Base-by-base conservation (phyloP, 2,329 filamentous ascomycete genomes). In the Drechslerella dactyloides region DNA sequence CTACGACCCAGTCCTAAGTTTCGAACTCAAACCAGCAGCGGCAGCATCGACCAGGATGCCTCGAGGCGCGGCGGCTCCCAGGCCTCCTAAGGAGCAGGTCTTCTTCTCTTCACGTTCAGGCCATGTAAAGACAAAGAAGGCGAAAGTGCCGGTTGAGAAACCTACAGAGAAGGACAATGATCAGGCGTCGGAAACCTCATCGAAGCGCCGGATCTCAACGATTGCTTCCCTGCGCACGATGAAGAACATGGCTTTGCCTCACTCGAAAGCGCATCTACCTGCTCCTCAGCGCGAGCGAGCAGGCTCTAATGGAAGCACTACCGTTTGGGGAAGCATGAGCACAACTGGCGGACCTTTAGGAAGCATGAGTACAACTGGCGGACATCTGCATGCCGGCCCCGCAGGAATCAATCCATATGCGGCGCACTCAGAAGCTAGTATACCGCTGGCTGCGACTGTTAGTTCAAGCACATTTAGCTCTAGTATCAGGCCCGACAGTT, bases 101-200 rank as follows among this genome's bases (percentile, higher is more conserved):
- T 73, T 60, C 57, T 73, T 73, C 24, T 73, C 69, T 37, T 62
- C 69, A 27, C 56, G 69, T 35, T 73, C 69, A 35, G 61, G 62
- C 24, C 52, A 68, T 24, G 46, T 37, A 23, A 73, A 55, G 21
- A 68, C 52, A 33, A 73, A 68, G 51, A 63, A 68, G 33, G 17
- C 37, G 13, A 72, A 72, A 46, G 57, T 15, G 17, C 52, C 51
- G 11, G 50, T 61, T 50, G 58, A 62, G 27, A 3, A 30, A 7
- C 48, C 52, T n/a, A n/a, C 30, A 10, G 53, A 56, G 46, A 33
- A 44, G 4, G 24, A 30, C 33, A 53, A 30, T 21, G 69, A 63
- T 27, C 66, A 55, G 51, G 23, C 52, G 10, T 66, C 69, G 17
- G 63, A 66, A 13, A 54, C 62, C 15, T 48, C 52, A 21, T 68